These are phyloP conservation scores for Pleodorina starrii DNA, from an alignment of 139 green algal genomes.

Conservation along the genomic window DNA sequence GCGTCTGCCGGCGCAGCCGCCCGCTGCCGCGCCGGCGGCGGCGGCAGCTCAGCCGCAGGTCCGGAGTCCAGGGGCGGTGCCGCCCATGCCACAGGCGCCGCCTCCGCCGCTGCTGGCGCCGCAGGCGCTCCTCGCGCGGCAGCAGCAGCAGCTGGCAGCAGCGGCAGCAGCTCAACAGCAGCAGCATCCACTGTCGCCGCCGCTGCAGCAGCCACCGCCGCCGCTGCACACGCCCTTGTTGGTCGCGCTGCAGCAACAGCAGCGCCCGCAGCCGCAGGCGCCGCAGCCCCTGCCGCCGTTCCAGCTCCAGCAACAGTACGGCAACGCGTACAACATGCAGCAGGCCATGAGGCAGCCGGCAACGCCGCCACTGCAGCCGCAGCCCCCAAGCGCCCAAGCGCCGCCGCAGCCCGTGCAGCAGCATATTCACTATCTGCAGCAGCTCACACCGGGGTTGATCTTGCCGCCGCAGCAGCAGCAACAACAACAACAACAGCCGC, in stretches of 20 bases:
- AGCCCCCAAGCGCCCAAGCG: background rate
- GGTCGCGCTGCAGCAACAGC: too few relatives aligned
- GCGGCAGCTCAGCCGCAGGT: background rate
- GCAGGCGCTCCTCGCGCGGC: conserved; percentile 2
- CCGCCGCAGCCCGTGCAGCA: background rate
- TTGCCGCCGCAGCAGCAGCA: too few relatives aligned
- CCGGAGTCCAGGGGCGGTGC: background rate
- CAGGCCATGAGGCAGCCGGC: background rate
- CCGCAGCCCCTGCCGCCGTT: background rate
- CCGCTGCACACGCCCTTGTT: background rate
- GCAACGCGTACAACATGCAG: background rate
- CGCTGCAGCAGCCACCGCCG: conserved; percentile 7
- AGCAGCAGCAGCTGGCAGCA: conserved; percentile 4
- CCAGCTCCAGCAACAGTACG: background rate
- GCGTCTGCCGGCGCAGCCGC: background rate
- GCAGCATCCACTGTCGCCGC: background rate
- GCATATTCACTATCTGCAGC: background rate
- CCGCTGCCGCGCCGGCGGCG: background rate
- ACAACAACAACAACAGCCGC: background rate
- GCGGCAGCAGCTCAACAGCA: background rate
- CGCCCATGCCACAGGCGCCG: background rate
- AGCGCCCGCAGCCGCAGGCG: background rate
- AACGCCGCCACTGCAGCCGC: background rate
- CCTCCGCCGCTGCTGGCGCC: background rate
- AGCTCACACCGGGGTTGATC: background rate